Conservation (phyloP, 2,329 filamentous ascomycete genomes). For the Apiospora koreana region DNA sequence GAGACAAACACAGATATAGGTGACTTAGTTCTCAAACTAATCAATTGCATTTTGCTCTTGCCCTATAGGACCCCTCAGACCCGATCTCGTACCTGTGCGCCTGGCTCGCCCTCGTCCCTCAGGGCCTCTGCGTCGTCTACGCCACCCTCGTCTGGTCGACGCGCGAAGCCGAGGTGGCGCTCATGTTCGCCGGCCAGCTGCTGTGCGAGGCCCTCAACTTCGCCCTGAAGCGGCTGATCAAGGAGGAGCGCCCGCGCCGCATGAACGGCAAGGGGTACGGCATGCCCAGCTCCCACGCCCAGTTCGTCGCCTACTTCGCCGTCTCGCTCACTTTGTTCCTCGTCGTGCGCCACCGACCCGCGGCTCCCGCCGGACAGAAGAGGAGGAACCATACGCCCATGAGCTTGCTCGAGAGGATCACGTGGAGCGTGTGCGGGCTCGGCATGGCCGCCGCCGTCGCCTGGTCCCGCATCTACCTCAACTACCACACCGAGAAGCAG, state of each 20-base stretch:
- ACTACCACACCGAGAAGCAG: slow-evolving; percentile 88
- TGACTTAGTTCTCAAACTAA: not conserved
- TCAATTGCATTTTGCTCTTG: not conserved
- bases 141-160: slow-evolving; percentile 87
- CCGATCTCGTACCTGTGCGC: slow-evolving; percentile 84
- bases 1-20: too few relatives aligned
- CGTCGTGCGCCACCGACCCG: slow-evolving; percentile 73
- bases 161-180: slow-evolving; percentile 82
- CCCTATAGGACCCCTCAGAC: slow-evolving; percentile 76
- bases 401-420: slow-evolving; percentile 60
- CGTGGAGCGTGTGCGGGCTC: slow-evolving; percentile 56
- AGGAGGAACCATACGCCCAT: slow-evolving; percentile 53
- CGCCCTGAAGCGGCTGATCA: slow-evolving; percentile 83
- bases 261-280: slow-evolving; percentile 93
- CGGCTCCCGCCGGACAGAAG: slow-evolving; percentile 32
- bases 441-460: slow-evolving; percentile 69
- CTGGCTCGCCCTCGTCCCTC: slow-evolving; percentile 91
- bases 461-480: slow-evolving; percentile 83
- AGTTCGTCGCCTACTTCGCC: slow-evolving; percentile 92
- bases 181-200: slow-evolving; percentile 92
- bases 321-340: slow-evolving; percentile 84
- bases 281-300: slow-evolving; percentile 93
- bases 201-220: slow-evolving; percentile 92
- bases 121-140: slow-evolving; percentile 88
- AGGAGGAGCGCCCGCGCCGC: slow-evolving; percentile 84